These are phyloP conservation scores for Penicillium arizonense DNA, from an alignment of 495 filamentous ascomycete genomes.

Conservation along the genomic window DNA sequence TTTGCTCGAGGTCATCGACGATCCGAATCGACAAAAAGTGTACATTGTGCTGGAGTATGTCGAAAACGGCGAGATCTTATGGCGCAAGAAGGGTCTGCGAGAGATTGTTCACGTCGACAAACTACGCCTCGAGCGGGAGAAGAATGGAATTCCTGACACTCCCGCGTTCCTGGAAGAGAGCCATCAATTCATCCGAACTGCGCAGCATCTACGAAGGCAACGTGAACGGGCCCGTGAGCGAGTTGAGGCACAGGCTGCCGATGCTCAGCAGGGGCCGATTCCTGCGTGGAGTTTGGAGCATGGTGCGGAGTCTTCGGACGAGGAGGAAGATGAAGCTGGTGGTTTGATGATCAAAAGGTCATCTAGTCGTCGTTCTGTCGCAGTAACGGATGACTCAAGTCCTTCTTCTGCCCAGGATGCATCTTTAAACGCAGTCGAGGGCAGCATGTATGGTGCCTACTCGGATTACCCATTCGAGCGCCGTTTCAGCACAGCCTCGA, in stretches of 20 bases:
- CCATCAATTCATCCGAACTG: constrained; percentile 56
- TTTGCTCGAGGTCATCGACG: constrained; percentile 95
- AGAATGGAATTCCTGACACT: constrained; percentile 55
- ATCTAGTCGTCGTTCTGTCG: constrained; percentile 33
- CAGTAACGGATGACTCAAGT: constrained; percentile 34
- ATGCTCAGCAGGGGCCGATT: constrained; percentile 41
- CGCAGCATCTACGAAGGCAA: constrained; percentile 53
- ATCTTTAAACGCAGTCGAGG: constrained; percentile 59
- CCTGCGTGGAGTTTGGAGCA: constrained; percentile 78
- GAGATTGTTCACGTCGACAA: constrained; percentile 82
- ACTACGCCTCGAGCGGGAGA: constrained; percentile 69
- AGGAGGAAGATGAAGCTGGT: constrained; percentile 45
- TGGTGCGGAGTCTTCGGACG: constrained; percentile 64
- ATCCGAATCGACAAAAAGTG: constrained; percentile 92
- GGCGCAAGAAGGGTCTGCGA: constrained; percentile 79
- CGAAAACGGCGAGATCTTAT: constrained; percentile 87
- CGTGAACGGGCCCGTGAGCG: constrained; percentile 57
- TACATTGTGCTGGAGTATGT: constrained; percentile 97
- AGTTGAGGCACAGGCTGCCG: constrained; percentile 49
- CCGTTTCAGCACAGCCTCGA: constrained; percentile 47
- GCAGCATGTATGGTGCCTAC: constrained; percentile 74
- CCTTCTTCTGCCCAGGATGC: constrained; percentile 49
- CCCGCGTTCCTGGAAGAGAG: constrained; percentile 56
- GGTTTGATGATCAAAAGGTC: constrained; percentile 36
- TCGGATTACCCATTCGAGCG: constrained; percentile 51